Evolutionary conservation across 116 monocot genomes (phyloP).

Genomic region (Iris pallida): DNA sequence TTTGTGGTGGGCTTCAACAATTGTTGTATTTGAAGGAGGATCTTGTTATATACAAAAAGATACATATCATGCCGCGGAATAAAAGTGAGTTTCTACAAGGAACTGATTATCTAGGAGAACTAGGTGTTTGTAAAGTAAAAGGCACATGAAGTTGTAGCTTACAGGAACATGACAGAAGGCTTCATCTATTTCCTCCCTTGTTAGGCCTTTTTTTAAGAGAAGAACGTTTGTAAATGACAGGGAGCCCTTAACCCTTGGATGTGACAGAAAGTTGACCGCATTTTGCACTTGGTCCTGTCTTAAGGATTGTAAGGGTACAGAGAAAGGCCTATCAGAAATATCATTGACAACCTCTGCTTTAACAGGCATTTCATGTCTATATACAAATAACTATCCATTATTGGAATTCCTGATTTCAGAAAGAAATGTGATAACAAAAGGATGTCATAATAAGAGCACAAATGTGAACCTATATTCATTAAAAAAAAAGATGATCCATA

Average conservation of each 20-base stretch:
- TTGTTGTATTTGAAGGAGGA: conserved; percentile 59
- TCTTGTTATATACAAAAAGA: conserved; percentile 42
- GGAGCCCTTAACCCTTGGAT: conserved; percentile 87
- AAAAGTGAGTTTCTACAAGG: neutral
- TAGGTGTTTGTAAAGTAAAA: neutral
- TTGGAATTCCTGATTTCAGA: too few species aligned
- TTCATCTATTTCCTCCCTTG: conserved; percentile 97
- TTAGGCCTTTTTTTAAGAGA: conserved; percentile 93
- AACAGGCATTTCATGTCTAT: too few species aligned
- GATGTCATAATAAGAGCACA: too few species aligned
- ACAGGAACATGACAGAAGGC: conserved; percentile 96
- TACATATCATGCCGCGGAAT: neutral
- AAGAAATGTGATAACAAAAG: too few species aligned
- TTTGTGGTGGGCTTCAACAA: conserved; percentile 33
- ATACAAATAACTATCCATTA: too few species aligned
- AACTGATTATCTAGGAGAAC: neutral
- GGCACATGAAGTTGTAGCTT: conserved; percentile 8
- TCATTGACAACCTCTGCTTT: conserved; percentile 30
- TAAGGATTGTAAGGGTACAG: conserved; percentile 49
- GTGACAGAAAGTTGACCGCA: conserved; percentile 91
- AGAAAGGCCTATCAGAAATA: conserved; percentile 28
- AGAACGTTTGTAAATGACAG: conserved; percentile 77
- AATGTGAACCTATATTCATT: too few species aligned
- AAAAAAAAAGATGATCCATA: too few species aligned
- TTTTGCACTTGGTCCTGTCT: conserved; percentile 97